phyloP scores from a whole-genome alignment of 371 early-diverging fungal species.

The Vairimorpha ceranae region DNA sequence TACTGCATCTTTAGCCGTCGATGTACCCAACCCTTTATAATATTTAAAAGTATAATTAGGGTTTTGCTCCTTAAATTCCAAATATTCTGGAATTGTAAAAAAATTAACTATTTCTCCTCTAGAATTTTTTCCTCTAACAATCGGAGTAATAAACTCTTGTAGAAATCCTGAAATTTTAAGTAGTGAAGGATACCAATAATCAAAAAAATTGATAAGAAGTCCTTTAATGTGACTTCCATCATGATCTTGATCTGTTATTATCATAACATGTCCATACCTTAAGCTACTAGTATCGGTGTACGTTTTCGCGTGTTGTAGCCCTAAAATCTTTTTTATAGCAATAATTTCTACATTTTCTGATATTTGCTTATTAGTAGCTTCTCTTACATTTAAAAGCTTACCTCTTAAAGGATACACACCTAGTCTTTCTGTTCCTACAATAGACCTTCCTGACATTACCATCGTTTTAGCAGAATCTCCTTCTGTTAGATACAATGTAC shows the following conservation, averaged over 20 bases:
- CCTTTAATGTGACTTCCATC: constrained; percentile 99
- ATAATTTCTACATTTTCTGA: constrained; percentile 79
- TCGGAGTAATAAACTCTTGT: constrained; percentile 95
- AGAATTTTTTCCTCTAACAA: constrained; percentile 69
- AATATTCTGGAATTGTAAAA: constrained; percentile 92
- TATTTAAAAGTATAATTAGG: constrained; percentile 70
- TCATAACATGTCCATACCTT: constrained; percentile 93
- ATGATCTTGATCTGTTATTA: constrained; percentile 99
- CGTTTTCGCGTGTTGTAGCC: constrained; percentile 77
- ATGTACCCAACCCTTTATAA: constrained; percentile 97
- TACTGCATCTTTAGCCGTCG: constrained; percentile 78
- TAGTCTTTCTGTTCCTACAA: constrained; percentile 83
- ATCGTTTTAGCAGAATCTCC: constrained; percentile 97
- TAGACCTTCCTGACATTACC: constrained; percentile 80
- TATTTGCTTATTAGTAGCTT: constrained; percentile 73
- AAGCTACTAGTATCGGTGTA: constrained; percentile 70
- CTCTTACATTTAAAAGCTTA: constrained; percentile 94
- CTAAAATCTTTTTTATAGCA: constrained; percentile 85
- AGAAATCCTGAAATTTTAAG: constrained; percentile 86
- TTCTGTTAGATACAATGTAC: constrained; percentile 94
- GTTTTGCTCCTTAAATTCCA: constrained; percentile 67
- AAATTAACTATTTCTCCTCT: constrained; percentile 65
- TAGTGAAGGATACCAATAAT: constrained; percentile 87
- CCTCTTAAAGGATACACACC: constrained; percentile 97
- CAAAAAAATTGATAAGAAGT: constrained; percentile 90